Evolutionary conservation across 225 moss, liverwort and hornwort species (phyloP).

Genomic region (Marchantia paleacea): DNA sequence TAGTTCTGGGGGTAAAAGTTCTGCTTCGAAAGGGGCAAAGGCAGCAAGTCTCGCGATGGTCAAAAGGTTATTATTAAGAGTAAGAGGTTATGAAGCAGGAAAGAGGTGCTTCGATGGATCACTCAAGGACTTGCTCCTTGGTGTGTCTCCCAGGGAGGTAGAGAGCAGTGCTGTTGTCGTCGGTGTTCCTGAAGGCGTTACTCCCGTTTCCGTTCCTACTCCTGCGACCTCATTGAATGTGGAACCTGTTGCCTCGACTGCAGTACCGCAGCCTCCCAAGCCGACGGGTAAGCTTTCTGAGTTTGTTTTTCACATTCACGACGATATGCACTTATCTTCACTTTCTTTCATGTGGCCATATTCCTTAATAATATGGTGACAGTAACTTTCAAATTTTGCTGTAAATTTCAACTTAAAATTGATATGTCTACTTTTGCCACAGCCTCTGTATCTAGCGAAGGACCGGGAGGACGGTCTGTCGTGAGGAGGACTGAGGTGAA

Average conservation of each 20-base stretch:
- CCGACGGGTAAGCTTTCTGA: conserved; percentile 26
- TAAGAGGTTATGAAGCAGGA: conserved; percentile 72
- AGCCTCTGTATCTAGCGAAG: conserved; percentile 34
- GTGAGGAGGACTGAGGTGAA: conserved; percentile 39
- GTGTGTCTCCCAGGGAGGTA: conserved; percentile 64
- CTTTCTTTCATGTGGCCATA: not conserved
- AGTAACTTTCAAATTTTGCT: not conserved
- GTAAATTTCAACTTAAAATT: not conserved
- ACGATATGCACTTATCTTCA: not conserved
- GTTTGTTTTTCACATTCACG: not conserved
- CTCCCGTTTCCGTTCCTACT: conserved; percentile 7
- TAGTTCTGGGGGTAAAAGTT: conserved; percentile 60
- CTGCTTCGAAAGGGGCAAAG: conserved; percentile 74
- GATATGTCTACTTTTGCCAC: conserved; percentile 1
- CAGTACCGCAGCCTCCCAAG: conserved; percentile 34
- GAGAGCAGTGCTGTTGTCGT: conserved; percentile 54
- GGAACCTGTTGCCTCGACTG: conserved; percentile 27
- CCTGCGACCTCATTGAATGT: conserved; percentile 15
- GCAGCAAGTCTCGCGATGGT: conserved; percentile 63
- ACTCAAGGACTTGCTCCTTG: conserved; percentile 74
- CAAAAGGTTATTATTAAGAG: conserved; percentile 69
- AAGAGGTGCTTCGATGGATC: conserved; percentile 65
- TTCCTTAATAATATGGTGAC: not conserved
- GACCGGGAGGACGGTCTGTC: conserved; percentile 33
- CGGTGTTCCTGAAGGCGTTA: conserved; percentile 39